phyloP scores from a whole-genome alignment of 225 moss, liverwort and hornwort species.

The Marchantia paleacea region DNA sequence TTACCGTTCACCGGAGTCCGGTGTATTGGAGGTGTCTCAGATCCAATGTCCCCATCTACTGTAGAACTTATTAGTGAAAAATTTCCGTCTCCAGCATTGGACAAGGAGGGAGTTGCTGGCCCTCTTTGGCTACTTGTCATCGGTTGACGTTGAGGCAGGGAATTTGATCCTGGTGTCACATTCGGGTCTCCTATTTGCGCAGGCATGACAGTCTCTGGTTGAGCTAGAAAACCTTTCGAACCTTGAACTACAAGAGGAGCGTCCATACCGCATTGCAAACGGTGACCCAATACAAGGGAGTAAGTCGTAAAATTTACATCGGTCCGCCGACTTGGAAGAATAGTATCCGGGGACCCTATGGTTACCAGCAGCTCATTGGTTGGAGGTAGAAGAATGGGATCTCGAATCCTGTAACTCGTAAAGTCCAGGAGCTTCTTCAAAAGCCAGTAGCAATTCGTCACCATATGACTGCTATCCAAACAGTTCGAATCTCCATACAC shows the following conservation, averaged over 20 bases:
- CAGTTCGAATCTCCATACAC: constrained; percentile 96
- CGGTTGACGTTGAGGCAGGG: constrained; percentile 53
- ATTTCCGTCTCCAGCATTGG: not conserved
- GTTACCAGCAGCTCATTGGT: constrained; percentile 65
- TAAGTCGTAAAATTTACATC: constrained; percentile 80
- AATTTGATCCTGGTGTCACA: constrained; percentile 37
- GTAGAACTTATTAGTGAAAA: not conserved
- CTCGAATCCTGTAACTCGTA: constrained; percentile 58
- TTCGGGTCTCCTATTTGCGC: constrained; percentile 20
- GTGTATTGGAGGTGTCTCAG: constrained; percentile 8
- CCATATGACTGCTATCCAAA: constrained; percentile 93
- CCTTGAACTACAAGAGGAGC: constrained; percentile 67
- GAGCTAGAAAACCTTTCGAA: constrained; percentile 55
- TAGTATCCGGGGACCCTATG: constrained; percentile 50
- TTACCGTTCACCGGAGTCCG: constrained; percentile 12
- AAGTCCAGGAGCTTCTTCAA: constrained; percentile 81
- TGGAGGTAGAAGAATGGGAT: constrained; percentile 68
- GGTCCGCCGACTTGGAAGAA: constrained; percentile 54
- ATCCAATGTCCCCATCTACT: constrained; percentile 6
- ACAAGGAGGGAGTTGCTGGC: not conserved
- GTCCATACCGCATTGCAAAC: constrained; percentile 72
- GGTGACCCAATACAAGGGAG: constrained; percentile 71
- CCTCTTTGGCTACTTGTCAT: constrained; percentile 34
- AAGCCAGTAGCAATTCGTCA: constrained; percentile 96
- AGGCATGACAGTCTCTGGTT: constrained; percentile 18